Conservation (phyloP, 345 rosid genomes). For the Citrus glauca region DNA sequence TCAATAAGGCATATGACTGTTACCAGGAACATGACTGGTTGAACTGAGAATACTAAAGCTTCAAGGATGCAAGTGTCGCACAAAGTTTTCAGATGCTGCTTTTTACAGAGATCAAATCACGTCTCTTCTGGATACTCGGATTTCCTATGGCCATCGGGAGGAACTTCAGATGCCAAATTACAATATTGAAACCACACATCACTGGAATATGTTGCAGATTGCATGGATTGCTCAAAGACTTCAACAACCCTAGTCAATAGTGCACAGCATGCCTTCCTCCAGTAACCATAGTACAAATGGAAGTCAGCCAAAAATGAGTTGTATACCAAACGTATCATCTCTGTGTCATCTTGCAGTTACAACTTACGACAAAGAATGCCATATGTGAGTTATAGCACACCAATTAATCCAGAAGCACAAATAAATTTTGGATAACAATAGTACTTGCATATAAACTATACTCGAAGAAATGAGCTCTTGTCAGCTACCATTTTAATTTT, state of each 20-base stretch:
- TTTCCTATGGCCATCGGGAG: slow-evolving; percentile 68
- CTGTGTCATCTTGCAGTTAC: slow-evolving; percentile 57
- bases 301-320: slow-evolving; percentile 72
- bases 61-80: not conserved
- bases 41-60: too few species aligned
- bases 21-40: too few species aligned
- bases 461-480: too few species aligned
- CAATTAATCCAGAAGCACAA: not conserved
- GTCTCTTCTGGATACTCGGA: not conserved
- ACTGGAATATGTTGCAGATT: slow-evolving; percentile 65
- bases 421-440: too few species aligned
- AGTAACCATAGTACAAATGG: slow-evolving; percentile 82
- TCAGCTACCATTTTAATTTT: too few species aligned
- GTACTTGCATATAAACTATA: too few species aligned
- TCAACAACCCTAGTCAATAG: slow-evolving; percentile 52
- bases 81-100: not conserved
- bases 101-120: not conserved
- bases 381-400: not conserved
- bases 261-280: slow-evolving; percentile 63
- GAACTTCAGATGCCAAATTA: slow-evolving; percentile 61
- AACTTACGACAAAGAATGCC: not conserved
- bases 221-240: slow-evolving; percentile 67
- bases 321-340: slow-evolving; percentile 60
- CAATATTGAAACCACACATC: slow-evolving; percentile 77
- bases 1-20: too few species aligned